Evolutionary conservation across 1,284 basidiomycete species (phyloP).

Genomic region (Chiua sp.): DNA sequence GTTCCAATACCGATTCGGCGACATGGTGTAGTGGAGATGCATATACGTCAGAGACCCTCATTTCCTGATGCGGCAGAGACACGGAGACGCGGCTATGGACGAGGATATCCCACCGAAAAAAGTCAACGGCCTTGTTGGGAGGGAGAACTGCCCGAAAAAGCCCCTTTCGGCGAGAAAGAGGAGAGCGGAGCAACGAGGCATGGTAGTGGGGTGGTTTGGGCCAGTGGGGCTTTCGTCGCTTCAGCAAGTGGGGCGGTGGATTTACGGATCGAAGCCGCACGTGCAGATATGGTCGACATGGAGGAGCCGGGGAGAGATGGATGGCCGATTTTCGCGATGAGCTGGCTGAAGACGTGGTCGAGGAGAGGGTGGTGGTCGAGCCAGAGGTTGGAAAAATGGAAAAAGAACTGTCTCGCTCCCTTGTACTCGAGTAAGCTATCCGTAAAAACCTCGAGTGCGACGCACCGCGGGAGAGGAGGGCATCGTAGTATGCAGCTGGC

Average conservation of each 20-base stretch:
- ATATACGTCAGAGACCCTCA: not conserved
- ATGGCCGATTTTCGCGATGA: constrained; percentile 7
- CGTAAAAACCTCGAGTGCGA: constrained; percentile 34
- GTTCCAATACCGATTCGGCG: constrained; percentile 26
- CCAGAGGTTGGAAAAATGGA: not conserved
- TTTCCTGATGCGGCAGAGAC: not conserved
- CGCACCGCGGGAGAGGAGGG: constrained; percentile 31
- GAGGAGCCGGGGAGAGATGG: constrained; percentile 1
- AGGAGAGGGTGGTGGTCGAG: constrained; percentile 3
- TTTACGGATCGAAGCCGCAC: constrained; percentile 9
- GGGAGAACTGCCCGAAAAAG: constrained; percentile 29
- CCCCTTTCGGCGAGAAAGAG: constrained; percentile 33
- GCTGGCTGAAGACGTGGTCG: not conserved
- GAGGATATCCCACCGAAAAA: constrained; percentile 30
- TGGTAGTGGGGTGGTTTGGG: constrained; percentile 40
- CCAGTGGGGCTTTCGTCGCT: constrained; percentile 20
- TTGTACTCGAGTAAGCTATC: constrained; percentile 27
- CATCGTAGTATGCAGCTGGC: constrained; percentile 17
- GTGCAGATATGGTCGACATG: constrained; percentile 3
- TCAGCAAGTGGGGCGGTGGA: constrained; percentile 16
- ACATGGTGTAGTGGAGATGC: constrained; percentile 13
- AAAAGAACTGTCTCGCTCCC: not conserved
- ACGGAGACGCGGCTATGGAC: constrained; percentile 3
- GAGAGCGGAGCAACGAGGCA: constrained; percentile 34
- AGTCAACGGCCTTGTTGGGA: constrained; percentile 28